Base-by-base conservation (phyloP, 2,329 filamentous ascomycete species). In the Xylariaceae sp. region DNA sequence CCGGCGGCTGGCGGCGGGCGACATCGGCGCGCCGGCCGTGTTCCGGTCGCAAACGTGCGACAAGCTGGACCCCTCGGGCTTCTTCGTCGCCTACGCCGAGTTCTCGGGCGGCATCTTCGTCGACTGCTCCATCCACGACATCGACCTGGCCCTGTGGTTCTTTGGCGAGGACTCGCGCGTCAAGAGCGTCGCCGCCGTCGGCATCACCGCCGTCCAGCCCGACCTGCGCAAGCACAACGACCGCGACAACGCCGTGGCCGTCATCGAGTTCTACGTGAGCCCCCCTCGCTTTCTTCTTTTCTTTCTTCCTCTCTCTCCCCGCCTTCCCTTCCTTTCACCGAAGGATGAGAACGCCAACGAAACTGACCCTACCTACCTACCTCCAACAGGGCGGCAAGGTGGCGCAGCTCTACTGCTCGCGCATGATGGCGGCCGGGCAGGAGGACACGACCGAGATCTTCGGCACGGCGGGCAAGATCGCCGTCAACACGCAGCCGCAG, bases 101-200 rank as follows among this genome's bases (percentile, higher is more conserved):
- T 77, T 72, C 57, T 72, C 64, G 2, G 79, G 80, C 21, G 78
- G 78, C 15, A 80, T 83, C 51, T 83, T 83, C 46, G 79, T 83
- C 37, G 80, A 83, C 36, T 80, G 75, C 59, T 75, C 72, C 32
- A 75, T 83, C 49, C 80, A 83, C 60, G 80, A 83, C 46, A 83
- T 83, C 45, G 76, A 80, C 41, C 65, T 81, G 2, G 65, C 74
- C 0, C 60, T 80, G 2, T 80, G 75, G 75, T 80, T 73, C 60
- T 77, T 79, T 48, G 72, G 72, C 8, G 57, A 69, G 29, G 64
- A 71, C 29, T 63, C 59, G 25, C 54, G 63, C 11, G 64, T 77
- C 28, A 79, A 78, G 56, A 68, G 61, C 30, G 70, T 76, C 7
- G 62, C 64, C 0, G 72, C 73, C 0, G 57, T 70, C 2, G 76